A percentile compares a stretch with the other conserved stretches of the same genome.
phyloP scores from a whole-genome alignment of 495 filamentous ascomycete species.

The Talaromyces adpressus region DNA sequence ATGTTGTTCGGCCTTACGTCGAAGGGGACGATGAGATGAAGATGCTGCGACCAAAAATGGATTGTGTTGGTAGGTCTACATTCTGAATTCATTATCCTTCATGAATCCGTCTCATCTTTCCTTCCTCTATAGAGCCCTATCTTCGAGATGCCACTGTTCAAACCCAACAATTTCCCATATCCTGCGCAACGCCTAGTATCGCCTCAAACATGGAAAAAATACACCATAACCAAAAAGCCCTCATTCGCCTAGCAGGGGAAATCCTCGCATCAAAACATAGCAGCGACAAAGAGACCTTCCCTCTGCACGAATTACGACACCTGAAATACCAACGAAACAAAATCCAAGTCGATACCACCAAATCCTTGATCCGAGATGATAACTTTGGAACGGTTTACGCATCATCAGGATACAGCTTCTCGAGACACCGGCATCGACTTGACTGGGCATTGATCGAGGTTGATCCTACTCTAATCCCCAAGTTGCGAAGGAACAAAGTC shows the following conservation, averaged over 20 bases:
- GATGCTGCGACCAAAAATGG: background rate
- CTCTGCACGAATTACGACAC: background rate
- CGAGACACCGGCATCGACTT: background rate
- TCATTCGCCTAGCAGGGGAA: background rate
- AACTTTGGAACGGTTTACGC: background rate
- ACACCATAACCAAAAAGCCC: background rate
- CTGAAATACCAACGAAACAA: background rate
- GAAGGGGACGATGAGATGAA: background rate
- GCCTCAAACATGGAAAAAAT: background rate
- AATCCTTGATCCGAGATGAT: background rate
- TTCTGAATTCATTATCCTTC: background rate
- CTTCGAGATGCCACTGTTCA: too few relatives aligned
- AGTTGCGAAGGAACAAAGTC: background rate
- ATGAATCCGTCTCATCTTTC: background rate
- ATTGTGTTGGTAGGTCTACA: background rate
- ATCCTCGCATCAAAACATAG: background rate
- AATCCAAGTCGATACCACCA: background rate
- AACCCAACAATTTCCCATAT: background rate
- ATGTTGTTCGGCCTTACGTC: background rate
- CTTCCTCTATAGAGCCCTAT: background rate
- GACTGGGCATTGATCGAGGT: slow-evolving; percentile 7
- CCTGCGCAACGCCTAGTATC: background rate
- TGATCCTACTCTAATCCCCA: background rate
- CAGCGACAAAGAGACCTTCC: background rate
- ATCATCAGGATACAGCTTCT: slow-evolving; percentile 1